Evolutionary conservation across 2,329 filamentous ascomycete species (phyloP).

Genomic region (Cladosporium cucumerinum): DNA sequence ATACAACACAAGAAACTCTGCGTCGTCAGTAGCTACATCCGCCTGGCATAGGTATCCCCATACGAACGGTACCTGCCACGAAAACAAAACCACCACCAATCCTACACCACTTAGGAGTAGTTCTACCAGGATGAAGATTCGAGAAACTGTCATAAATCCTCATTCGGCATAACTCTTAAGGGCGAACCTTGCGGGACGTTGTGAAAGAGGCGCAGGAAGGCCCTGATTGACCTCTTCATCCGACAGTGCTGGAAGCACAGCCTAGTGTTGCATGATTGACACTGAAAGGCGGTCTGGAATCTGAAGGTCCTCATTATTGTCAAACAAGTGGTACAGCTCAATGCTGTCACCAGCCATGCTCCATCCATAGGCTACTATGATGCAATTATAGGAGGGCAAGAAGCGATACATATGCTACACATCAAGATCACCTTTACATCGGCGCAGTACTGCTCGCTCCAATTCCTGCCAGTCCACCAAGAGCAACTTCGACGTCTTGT

Average conservation of each 20-base stretch:
- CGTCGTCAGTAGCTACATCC: neutral
- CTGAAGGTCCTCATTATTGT: neutral
- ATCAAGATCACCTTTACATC: neutral
- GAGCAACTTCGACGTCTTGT: constrained; percentile 26
- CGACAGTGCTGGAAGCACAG: neutral
- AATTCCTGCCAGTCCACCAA: constrained; percentile 16
- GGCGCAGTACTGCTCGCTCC: constrained; percentile 13
- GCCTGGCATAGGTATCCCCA: neutral
- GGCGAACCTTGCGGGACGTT: neutral
- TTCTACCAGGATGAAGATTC: neutral
- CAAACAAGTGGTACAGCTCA: neutral
- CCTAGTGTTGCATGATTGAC: neutral
- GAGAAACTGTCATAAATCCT: neutral
- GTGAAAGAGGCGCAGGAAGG: neutral
- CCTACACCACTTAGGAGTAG: neutral
- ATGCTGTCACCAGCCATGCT: neutral
- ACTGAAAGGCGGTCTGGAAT: neutral
- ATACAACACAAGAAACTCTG: neutral
- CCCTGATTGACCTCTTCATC: neutral
- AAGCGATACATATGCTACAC: neutral
- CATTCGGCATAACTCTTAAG: neutral
- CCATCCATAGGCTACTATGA: neutral
- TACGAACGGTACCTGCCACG: neutral
- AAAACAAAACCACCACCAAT: neutral
- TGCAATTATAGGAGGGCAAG: neutral